Base-by-base conservation (phyloP, 768 basidiomycete genomes). In the Leccinellum rugosiceps region DNA sequence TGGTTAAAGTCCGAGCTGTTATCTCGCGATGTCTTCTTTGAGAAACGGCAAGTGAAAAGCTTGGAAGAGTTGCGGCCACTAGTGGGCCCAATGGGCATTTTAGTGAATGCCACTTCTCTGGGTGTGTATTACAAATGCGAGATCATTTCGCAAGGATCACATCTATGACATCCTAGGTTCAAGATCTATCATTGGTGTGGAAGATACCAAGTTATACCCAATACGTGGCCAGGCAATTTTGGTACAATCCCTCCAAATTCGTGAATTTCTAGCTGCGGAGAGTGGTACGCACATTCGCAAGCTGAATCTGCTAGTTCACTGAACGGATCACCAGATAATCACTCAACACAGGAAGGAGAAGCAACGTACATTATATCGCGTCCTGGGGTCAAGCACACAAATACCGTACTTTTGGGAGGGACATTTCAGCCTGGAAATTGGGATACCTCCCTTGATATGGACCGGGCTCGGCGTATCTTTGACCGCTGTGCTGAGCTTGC, bases 221-320 rank as follows among this genome's bases (percentile, higher is more conserved):
- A 81, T 94, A 60, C 79, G 92, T 45, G 94, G 94, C 8, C 94
- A 96, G 73, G 87, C 90, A 0, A 84, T 94, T 9, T 69, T 94
- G 17, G 77, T 95, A 21, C 72, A 82, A 38, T 89, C 90, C 3
- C 87, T 90, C 0, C 79, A 81, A 74, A 75, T 91, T 46, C 52
- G 74, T 45, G 75, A 77, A 55, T 74, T 64, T 53, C 34, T 76
- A 28, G 48, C 52, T 63, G 63, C 57, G 26, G 46, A 65, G 10
- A 30, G 51, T 11, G 69, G 76, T 74, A 47, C 53, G 72, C 59
- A 45, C 10, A 3, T 34, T 45, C 19, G 35, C 15, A 21, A 30
- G 46, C 17, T 26, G 10, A 9, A 10, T 7, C 8, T 32, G 13
- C 17, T 28, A n/a, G 17, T 23, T 30, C 25, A 41, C 21, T 50